Conservation (phyloP, 129 eudicot species). For the Rutidosis leptorrhynchoides region DNA sequence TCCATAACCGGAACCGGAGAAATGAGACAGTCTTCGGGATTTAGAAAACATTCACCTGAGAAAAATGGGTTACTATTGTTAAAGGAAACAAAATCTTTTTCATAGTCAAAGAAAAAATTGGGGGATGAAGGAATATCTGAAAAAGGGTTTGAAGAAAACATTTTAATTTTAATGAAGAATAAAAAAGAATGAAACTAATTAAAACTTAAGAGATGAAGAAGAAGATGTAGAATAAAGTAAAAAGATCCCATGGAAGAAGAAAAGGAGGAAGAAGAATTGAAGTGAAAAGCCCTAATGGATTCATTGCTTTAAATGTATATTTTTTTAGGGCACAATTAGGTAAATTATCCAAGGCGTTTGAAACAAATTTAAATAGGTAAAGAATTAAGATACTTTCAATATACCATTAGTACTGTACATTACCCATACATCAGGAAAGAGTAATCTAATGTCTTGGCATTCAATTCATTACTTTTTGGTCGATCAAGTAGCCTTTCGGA, state of each 20-base stretch:
- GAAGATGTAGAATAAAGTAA: not conserved
- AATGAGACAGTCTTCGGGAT: not conserved
- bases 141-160: conserved; percentile 28
- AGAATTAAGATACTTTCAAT: not conserved
- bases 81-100: conserved; percentile 20
- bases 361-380: conserved; percentile 6
- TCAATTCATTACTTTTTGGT: not conserved
- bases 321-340: conserved; percentile 27
- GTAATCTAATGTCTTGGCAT: not conserved
- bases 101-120: conserved; percentile 15
- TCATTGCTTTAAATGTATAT: not conserved
- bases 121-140: conserved; percentile 29
- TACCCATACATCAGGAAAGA: not conserved
- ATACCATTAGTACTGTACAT: conserved; percentile 3
- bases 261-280: not conserved
- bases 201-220: not conserved
- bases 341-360: not conserved
- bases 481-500: not conserved
- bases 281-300: not conserved
- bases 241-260: too few species aligned
- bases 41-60: conserved; percentile 1
- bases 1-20: conserved; percentile 1
- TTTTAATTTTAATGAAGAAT: not conserved
- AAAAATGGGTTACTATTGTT: conserved; percentile 18
- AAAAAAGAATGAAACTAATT: not conserved